Conservation (phyloP, 495 filamentous ascomycete genomes). For the Niebla homalea region DNA sequence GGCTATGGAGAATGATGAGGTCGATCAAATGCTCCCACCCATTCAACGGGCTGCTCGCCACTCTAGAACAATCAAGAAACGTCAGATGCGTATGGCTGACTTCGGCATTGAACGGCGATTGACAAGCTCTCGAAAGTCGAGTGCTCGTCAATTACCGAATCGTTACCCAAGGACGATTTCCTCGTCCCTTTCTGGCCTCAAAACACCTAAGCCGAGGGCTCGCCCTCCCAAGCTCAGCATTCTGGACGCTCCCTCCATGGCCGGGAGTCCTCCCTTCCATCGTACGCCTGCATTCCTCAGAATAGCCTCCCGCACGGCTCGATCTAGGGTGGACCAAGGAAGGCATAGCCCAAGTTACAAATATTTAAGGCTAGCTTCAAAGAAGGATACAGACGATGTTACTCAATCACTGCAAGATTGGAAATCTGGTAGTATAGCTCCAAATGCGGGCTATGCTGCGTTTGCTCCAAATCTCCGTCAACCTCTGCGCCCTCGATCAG, state of each 20-base stretch:
- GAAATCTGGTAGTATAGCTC: conserved; percentile 55
- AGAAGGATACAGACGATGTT: conserved; percentile 62
- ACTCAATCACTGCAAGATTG: conserved; percentile 55
- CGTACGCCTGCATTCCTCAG: conserved; percentile 58
- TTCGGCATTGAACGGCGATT: conserved; percentile 11
- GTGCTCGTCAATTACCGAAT: not conserved
- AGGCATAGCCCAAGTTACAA: conserved; percentile 66
- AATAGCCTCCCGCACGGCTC: conserved; percentile 61
- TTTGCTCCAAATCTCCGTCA: conserved; percentile 8
- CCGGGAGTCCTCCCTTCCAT: conserved; percentile 12
- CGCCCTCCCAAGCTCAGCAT: conserved; percentile 48
- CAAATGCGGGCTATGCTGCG: conserved; percentile 23
- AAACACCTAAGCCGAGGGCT: conserved; percentile 8
- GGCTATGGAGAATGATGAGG: conserved; percentile 41
- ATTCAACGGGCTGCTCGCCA: not conserved
- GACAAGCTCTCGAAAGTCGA: conserved; percentile 1
- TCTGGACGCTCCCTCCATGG: conserved; percentile 51
- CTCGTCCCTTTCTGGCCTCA: not conserved
- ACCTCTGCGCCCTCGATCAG: conserved; percentile 21
- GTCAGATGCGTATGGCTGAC: conserved; percentile 18
- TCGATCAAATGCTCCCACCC: conserved; percentile 43
- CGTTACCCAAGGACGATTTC: too few species aligned
- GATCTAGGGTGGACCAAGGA: conserved; percentile 46
- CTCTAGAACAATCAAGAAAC: conserved; percentile 7
- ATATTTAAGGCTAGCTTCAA: conserved; percentile 55